Evolutionary conservation across 164 flowering plant species (phyloP).

Genomic region (Taxillus chinensis): DNA sequence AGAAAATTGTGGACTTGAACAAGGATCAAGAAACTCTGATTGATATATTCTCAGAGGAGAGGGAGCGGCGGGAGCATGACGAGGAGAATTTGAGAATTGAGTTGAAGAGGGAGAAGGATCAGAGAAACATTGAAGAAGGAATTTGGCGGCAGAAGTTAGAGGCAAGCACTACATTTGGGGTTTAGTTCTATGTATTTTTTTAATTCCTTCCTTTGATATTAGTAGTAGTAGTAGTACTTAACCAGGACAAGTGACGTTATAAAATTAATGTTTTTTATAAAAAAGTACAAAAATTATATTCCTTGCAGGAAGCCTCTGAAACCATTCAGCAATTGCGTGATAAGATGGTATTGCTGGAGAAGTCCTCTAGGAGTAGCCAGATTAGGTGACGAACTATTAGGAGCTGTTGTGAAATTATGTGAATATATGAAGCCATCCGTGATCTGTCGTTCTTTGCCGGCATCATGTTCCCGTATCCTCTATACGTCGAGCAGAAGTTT

Average conservation of each 20-base stretch:
- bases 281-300: neutral
- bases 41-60: constrained; percentile 66
- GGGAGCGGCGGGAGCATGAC: constrained; percentile 53
- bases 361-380: neutral
- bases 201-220: neutral
- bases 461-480: too few species aligned
- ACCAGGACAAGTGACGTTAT: neutral
- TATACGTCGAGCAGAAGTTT: too few species aligned
- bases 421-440: too few species aligned
- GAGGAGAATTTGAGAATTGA: constrained; percentile 54
- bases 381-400: too few species aligned
- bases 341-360: constrained; percentile 32
- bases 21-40: constrained; percentile 70
- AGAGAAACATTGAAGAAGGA: too few species aligned
- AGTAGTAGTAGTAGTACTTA: neutral
- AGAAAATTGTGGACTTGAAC: constrained; percentile 44
- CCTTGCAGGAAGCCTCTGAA: constrained; percentile 35
- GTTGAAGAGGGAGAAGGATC: constrained; percentile 30
- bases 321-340: constrained; percentile 39
- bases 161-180: too few species aligned
- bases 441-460: too few species aligned
- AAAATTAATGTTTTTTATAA: neutral
- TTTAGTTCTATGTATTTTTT: constrained; percentile 2
- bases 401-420: too few species aligned
- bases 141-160: too few species aligned